A percentile compares a stretch with the other conserved stretches of the same genome.
Evolutionary conservation across 2,329 filamentous ascomycete species (phyloP).

Genomic region (Pochonia chlamydosporia): DNA sequence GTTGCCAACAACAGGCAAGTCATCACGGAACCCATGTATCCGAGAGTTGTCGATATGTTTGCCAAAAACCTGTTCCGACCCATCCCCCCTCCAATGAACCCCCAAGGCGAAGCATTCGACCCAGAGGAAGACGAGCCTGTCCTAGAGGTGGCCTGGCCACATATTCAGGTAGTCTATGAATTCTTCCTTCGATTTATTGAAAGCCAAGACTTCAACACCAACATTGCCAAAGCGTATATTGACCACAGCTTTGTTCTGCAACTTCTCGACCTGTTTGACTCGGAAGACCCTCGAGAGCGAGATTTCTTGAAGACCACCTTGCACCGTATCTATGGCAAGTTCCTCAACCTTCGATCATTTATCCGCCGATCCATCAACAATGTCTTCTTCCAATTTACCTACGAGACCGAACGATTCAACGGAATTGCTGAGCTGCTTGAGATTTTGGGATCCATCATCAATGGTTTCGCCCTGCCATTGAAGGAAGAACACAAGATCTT

Average conservation of each 20-base stretch:
- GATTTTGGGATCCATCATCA: constrained; percentile 97
- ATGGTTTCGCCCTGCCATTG: constrained; percentile 90
- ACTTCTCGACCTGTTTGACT: constrained; percentile 96
- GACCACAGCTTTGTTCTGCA: constrained; percentile 97
- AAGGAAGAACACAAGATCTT: constrained; percentile 99
- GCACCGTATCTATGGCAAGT: constrained; percentile 98
- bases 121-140: constrained; percentile 98
- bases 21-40: constrained; percentile 98
- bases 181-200: constrained; percentile 99
- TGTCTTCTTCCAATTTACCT: constrained; percentile 99
- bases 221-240: constrained; percentile 98
- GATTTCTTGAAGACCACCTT: constrained; percentile 98
- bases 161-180: constrained; percentile 99
- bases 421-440: constrained; percentile 95
- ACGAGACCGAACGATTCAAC: constrained; percentile 97
- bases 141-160: constrained; percentile 95
- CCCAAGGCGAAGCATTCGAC: constrained; percentile 96
- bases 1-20: constrained; percentile 98
- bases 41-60: constrained; percentile 98
- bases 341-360: constrained; percentile 93
- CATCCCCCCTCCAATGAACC: constrained; percentile 94
- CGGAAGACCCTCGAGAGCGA: constrained; percentile 90
- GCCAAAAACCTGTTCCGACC: constrained; percentile 97
- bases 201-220: constrained; percentile 99
- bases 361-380: constrained; percentile 99